phyloP scores from a whole-genome alignment of 1,139 yeast species.

The Ogataea hybrid region DNA sequence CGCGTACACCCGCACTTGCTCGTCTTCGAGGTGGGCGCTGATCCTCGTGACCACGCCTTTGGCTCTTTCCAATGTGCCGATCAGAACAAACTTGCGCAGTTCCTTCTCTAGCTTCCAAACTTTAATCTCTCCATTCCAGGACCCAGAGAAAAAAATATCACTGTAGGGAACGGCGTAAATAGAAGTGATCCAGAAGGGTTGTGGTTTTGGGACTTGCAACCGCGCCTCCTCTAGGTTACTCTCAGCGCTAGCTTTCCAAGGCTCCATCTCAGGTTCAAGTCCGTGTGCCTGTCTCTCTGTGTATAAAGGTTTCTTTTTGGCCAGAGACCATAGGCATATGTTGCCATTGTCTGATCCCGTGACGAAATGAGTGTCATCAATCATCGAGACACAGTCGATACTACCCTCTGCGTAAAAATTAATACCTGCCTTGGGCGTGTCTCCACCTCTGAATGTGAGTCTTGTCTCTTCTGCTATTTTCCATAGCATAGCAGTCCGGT shows the following conservation, averaged over 20 bases:
- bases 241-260: conserved; percentile 70
- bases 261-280: conserved; percentile 47
- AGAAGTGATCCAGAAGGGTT: conserved; percentile 85
- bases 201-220: conserved; percentile 60
- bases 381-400: conserved; percentile 86
- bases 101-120: conserved; percentile 76
- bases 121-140: conserved; percentile 74
- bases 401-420: conserved; percentile 72
- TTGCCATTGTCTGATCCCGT: conserved; percentile 96
- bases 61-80: conserved; percentile 57
- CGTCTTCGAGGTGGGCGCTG: conserved; percentile 55
- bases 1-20: conserved; percentile 54
- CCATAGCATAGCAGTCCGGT: conserved; percentile 95
- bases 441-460: conserved; percentile 92
- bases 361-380: conserved; percentile 88
- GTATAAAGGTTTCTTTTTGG: conserved; percentile 83
- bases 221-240: conserved; percentile 38
- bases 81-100: conserved; percentile 53
- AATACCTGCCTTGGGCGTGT: conserved; percentile 36
- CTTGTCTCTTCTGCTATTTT: conserved; percentile 94
- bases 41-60: conserved; percentile 74
- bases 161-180: conserved; percentile 86
- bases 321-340: conserved; percentile 81
- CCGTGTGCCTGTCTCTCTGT: conserved; percentile 79
- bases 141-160: conserved; percentile 82